Evolutionary conservation across 148 eudicot genomes (phyloP).

Genomic region (Persicaria maculosa): DNA sequence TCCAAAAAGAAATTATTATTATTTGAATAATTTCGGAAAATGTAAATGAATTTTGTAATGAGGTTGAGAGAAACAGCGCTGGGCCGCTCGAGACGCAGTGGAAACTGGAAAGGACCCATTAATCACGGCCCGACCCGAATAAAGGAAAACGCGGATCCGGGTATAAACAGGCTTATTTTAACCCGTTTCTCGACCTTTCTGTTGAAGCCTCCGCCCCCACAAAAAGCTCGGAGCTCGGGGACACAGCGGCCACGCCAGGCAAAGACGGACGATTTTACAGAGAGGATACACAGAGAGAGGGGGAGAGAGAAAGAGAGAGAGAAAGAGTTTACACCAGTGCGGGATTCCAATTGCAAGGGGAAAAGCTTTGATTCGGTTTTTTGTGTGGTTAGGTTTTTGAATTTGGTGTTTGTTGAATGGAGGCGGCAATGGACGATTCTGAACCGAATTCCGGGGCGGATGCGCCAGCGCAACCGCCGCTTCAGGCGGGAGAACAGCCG

Average conservation of each 20-base stretch:
- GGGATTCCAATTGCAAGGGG: constrained; percentile 1
- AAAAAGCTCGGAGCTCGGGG: constrained; percentile 3
- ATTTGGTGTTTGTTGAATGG: constrained; percentile 12
- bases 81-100: constrained; percentile 7
- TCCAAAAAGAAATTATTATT: neutral
- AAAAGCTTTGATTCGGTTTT: neutral
- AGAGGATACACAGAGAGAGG: neutral
- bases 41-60: neutral
- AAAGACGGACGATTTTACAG: neutral
- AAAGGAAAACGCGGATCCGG: neutral
- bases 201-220: constrained; percentile 7
- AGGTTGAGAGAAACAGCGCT: neutral
- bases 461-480: constrained; percentile 4
- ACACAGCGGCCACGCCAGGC: neutral
- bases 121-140: neutral
- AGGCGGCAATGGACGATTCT: constrained; percentile 17
- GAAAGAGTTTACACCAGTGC: neutral
- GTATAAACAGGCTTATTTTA: neutral
- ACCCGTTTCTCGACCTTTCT: constrained; percentile 10
- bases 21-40: neutral
- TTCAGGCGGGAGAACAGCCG: constrained; percentile 10
- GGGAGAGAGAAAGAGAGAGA: neutral
- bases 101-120: neutral
- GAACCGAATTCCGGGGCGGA: constrained; percentile 9
- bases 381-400: neutral